Conservation (phyloP, 2,329 filamentous ascomycete species). For the Lasiodiplodia hormozganensis region DNA sequence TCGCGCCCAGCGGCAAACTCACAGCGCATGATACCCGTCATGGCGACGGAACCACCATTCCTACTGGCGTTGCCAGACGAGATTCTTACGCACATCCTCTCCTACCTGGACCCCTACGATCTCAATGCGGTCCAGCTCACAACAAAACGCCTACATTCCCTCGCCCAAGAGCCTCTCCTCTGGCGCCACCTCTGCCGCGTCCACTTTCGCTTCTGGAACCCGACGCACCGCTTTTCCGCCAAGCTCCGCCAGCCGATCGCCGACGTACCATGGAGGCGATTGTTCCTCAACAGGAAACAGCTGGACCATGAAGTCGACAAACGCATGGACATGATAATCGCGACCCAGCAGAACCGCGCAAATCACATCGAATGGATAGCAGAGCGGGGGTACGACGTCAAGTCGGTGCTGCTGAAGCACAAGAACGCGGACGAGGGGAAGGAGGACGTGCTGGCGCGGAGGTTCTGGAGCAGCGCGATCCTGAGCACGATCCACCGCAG, state of each 20-base stretch:
- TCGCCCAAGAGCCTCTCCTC: constrained; percentile 75
- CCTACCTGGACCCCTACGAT: constrained; percentile 61
- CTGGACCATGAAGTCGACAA: constrained; percentile 44
- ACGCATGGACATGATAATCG: constrained; percentile 70
- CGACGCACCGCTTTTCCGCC: constrained; percentile 44
- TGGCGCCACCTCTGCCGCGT: constrained; percentile 79
- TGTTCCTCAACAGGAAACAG: constrained; percentile 46
- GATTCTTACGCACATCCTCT: constrained; percentile 79
- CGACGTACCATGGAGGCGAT: constrained; percentile 74
- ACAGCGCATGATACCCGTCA: constrained; percentile 3
- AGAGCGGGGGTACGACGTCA: constrained; percentile 81
- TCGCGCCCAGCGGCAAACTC: not conserved
- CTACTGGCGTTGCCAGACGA: constrained; percentile 72
- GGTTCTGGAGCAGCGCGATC: constrained; percentile 75
- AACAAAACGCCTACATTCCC: constrained; percentile 67
- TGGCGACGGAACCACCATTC: not conserved
- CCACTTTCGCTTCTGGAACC: constrained; percentile 78
- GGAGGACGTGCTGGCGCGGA: constrained; percentile 79
- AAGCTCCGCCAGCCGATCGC: constrained; percentile 55
- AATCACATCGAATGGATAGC: constrained; percentile 75
- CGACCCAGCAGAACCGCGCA: constrained; percentile 73
- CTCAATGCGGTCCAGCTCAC: constrained; percentile 63
- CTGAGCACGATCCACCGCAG: constrained; percentile 82
- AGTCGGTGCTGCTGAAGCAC: constrained; percentile 79
- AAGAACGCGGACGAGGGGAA: constrained; percentile 63